Evolutionary conservation across 768 basidiomycete genomes (phyloP), one percentile per base, ranked within the genome.

Genomic region (Tylopilus plumbeoviolaceoides): DNA sequence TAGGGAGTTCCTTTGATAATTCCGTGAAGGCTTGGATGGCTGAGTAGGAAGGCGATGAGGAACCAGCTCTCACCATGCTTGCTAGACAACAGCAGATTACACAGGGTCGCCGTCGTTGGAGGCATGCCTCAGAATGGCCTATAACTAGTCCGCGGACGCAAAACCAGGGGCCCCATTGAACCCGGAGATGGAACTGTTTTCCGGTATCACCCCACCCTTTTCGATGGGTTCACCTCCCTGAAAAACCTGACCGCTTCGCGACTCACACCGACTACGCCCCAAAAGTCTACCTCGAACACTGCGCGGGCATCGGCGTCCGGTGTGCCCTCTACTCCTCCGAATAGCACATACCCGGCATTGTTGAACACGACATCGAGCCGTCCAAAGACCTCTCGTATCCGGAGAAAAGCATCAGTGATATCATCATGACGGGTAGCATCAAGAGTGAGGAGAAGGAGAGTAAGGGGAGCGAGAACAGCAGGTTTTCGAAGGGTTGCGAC

Each of bases 361-460:
- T 70, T 75, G 61, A 72, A 71, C 5, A 78, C 75, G 44, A 77
- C 72, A 51, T 77, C 76, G 25, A 77, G 61, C 14, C 71, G 55
- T 3, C 73, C 72, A 59, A 76, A 77, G 7, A 55, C 54, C 11
- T 63, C 59, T 35, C 64, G 62, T 0, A 70, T 66, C 8, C 53
- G 50, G 0, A 54, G 45, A 49, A 79, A 78, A 0, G 70, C 75
- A 1, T 57, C 55, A 8, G 43, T 39, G 45, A 78, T 69, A 0
- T 75, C 66, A 5, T 56, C 45, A 3, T 47, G 56, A 4, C 51
- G 57, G 9, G 68, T 67, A 28, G 78, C 75, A 53, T 78, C 75
- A 40, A 78, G 61, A 45, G 64, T 61, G 54, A 75, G 55, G 42
- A 73, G 66, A 58, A 14, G 59, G 42, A 6, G 64, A 55, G 47